Percentiles rank a stretch among this genome's conserved stretches.
These are phyloP conservation scores for Pelargonium nanum DNA, from an alignment of 345 rosid species.

Conservation along the genomic window DNA sequence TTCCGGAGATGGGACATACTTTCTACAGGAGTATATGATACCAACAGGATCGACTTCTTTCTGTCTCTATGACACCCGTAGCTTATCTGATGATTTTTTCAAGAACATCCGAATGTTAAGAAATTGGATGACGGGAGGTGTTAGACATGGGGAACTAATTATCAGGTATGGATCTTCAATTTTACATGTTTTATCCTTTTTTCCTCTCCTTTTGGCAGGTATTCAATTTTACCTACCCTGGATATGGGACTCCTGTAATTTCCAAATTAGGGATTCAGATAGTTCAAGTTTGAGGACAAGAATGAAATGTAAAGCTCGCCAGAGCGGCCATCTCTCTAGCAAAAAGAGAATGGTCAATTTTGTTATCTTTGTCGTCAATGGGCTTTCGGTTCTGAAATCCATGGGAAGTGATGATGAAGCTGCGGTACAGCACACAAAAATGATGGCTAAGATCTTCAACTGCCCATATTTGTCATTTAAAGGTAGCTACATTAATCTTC, in stretches of 20 bases:
- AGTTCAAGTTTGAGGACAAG: slow-evolving; percentile 26
- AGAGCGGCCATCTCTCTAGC: slow-evolving; percentile 15
- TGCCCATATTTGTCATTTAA: slow-evolving; percentile 54
- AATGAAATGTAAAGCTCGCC: slow-evolving; percentile 31
- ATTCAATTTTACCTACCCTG: background rate
- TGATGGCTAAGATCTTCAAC: slow-evolving; percentile 33
- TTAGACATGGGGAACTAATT: slow-evolving; percentile 46
- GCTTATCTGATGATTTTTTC: slow-evolving; percentile 30
- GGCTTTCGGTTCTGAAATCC: slow-evolving; percentile 44
- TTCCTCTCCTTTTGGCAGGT: background rate
- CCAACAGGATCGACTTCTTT: slow-evolving; percentile 57
- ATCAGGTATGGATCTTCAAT: slow-evolving; percentile 31
- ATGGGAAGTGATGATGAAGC: slow-evolving; percentile 21
- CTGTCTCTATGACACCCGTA: slow-evolving; percentile 59
- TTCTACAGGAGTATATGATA: slow-evolving; percentile 61
- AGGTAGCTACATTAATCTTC: slow-evolving; percentile 27
- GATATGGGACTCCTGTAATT: slow-evolving; percentile 9
- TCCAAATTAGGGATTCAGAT: slow-evolving; percentile 47
- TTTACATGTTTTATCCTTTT: background rate
- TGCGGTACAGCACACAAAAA: slow-evolving; percentile 20
- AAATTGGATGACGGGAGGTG: slow-evolving; percentile 56
- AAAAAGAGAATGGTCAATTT: slow-evolving; percentile 46
- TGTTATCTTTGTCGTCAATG: slow-evolving; percentile 55
- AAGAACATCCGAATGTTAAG: slow-evolving; percentile 38
- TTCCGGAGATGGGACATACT: slow-evolving; percentile 50